Conservation (phyloP, 208 protist species). For the Balamuthia mandrillaris region DNA sequence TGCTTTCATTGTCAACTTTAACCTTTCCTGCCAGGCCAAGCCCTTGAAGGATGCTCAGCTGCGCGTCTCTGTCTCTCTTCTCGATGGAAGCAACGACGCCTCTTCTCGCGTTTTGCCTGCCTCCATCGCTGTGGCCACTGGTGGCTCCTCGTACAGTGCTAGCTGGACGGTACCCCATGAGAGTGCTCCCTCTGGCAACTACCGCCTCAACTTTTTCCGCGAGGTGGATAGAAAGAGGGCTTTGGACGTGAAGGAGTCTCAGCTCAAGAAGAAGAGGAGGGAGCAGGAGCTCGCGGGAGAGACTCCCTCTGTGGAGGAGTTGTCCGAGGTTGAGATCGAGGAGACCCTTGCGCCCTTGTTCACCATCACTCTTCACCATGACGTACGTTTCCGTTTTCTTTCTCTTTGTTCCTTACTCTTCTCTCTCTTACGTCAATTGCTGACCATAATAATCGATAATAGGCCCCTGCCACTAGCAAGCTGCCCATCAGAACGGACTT, state of each 20-base stretch:
- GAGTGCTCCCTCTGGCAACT: neutral
- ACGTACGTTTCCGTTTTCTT: neutral
- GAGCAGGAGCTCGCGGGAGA: slow-evolving; percentile 15
- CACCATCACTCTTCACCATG: slow-evolving; percentile 1
- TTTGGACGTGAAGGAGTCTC: neutral
- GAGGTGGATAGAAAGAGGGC: slow-evolving; percentile 39
- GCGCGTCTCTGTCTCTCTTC: neutral
- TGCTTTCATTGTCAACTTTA: slow-evolving; percentile 22
- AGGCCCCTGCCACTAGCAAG: slow-evolving; percentile 33
- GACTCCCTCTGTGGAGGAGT: neutral
- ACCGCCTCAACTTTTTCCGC: slow-evolving; percentile 37
- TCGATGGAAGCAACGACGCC: too few species aligned
- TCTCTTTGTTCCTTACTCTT: neutral
- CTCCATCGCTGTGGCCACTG: neutral
- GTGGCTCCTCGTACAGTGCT: slow-evolving; percentile 2
- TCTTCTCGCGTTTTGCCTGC: neutral
- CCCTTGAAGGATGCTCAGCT: slow-evolving; percentile 30
- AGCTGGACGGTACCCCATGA: neutral
- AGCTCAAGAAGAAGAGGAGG: slow-evolving; percentile 23
- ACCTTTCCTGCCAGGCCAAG: slow-evolving; percentile 18
- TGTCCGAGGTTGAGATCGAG: neutral
- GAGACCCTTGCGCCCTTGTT: slow-evolving; percentile 31
- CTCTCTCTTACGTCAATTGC: neutral
- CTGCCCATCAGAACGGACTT: slow-evolving; percentile 22
- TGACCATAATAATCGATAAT: neutral